Base-by-base conservation (phyloP, 1,139 yeast genomes). In the Zhuliangozyma parablackwelliae region DNA sequence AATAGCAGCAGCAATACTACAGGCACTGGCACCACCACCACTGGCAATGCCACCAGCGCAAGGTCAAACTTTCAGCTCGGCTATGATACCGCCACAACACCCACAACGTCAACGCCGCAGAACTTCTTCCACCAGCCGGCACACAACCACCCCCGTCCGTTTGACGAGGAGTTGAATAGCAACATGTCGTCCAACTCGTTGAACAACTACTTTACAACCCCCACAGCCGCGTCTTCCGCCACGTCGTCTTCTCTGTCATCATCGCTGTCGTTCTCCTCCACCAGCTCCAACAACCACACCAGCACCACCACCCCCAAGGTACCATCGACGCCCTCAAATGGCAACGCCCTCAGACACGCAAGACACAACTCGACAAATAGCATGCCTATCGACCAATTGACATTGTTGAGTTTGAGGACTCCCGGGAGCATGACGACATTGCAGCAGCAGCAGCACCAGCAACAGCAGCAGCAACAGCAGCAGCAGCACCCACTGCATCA, bases 331-430 rank as follows among this genome's bases (percentile, higher is more conserved):
- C 44, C 44, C 32, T 10, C 20, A 6, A 10, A 28, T 35, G 31
- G 24, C 36, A 16, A 20, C 28, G 24, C 34, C 25, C 13, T 11
- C 27, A 26, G 32, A 35, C 49, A 41, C 23, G 38, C 28, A 16
- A 42, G 51, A 34, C 43, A 42, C 31, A 36, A 40, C 32, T 46
- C 50, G 27, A 38, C 36, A 12, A 30, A 43, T 6, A 7, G n/a
- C 10, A 35, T 46, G 16, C 63, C 63, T 6, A 54, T 56, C 36
- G 69, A 63, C 39, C 65, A 63, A 43, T 53, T 64, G 36, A 57
- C 62, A 36, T 52, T 56, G 37, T 45, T 63, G 36, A 46, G 60
- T 20, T 46, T 63, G 33, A 48, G 44, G 33, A 42, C 48, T 25
- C 45, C 47, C 16, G 35, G 26, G n/a, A 28, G 39, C 7, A 31